Percentiles rank a stretch among this genome's conserved stretches.
These are phyloP conservation scores for Candida maris DNA, from an alignment of 805 yeast genomes.

Conservation along the genomic window DNA sequence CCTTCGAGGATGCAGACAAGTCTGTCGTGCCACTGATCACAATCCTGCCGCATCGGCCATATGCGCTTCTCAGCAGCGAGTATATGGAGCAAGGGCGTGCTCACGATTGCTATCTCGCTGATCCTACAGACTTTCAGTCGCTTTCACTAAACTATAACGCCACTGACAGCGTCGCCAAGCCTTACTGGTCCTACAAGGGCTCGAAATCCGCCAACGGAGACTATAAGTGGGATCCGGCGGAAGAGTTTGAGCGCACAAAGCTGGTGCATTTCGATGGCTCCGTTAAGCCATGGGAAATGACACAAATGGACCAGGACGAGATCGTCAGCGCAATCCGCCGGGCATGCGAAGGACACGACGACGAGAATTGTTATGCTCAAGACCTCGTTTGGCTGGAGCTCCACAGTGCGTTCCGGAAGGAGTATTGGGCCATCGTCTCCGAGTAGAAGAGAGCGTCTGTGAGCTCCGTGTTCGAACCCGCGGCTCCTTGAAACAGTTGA, in stretches of 20 bases:
- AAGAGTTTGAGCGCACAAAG: slow-evolving; percentile 29
- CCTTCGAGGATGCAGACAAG: slow-evolving; percentile 10
- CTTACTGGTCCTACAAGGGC: slow-evolving; percentile 1
- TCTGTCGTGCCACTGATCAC: slow-evolving; percentile 25
- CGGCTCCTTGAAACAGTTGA: no score
- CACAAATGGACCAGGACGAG: no score
- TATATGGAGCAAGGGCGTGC: slow-evolving; percentile 27
- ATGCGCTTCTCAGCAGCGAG: slow-evolving; percentile 52
- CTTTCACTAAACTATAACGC: slow-evolving; percentile 3
- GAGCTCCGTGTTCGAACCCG: no score
- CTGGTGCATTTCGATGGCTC: no score
- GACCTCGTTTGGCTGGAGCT: neutral
- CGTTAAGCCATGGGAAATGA: no score
- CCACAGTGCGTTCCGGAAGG: neutral
- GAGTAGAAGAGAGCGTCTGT: no score
- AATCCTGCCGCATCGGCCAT: slow-evolving; percentile 46
- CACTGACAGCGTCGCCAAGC: neutral
- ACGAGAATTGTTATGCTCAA: neutral
- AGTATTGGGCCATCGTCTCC: neutral
- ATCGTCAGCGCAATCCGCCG: no score
- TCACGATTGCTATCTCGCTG: slow-evolving; percentile 40
- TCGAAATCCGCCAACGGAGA: slow-evolving; percentile 1
- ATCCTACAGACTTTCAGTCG: slow-evolving; percentile 39
- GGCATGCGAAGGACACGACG: neutral
- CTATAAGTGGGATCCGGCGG: slow-evolving; percentile 35